A percentile compares a stretch with the other conserved stretches of the same genome.
Evolutionary conservation across 1,284 basidiomycete species (phyloP).

Genomic region (Pterula multifida): DNA sequence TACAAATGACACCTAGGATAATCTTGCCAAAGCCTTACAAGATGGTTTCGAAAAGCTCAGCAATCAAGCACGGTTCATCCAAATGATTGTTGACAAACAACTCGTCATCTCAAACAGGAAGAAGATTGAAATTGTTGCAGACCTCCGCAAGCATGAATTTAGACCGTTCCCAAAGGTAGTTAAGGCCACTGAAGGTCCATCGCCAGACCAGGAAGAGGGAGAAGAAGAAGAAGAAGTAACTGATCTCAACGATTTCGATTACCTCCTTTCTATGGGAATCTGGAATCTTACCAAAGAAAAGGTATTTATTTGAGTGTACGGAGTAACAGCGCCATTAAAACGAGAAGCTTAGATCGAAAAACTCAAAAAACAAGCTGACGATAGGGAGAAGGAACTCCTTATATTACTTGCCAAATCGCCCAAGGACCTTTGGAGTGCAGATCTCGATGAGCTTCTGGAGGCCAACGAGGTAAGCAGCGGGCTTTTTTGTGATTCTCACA

Average conservation of each 20-base stretch:
- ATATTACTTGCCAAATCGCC: slow-evolving; percentile 71
- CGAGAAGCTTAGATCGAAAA: slow-evolving; percentile 70
- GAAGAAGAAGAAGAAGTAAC: slow-evolving; percentile 24
- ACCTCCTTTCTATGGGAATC: slow-evolving; percentile 91
- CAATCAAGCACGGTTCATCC: slow-evolving; percentile 95
- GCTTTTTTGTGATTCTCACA: slow-evolving; percentile 1
- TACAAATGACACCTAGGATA: slow-evolving; percentile 41
- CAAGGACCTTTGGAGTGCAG: slow-evolving; percentile 83
- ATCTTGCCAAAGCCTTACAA: slow-evolving; percentile 80
- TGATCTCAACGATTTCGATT: slow-evolving; percentile 75
- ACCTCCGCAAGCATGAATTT: slow-evolving; percentile 81
- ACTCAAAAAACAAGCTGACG: slow-evolving; percentile 69
- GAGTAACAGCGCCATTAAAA: slow-evolving; percentile 1
- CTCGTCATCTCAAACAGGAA: slow-evolving; percentile 91
- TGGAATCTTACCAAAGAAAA: slow-evolving; percentile 92
- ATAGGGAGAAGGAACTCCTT: slow-evolving; percentile 80
- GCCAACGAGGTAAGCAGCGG: slow-evolving; percentile 68
- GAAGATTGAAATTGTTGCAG: slow-evolving; percentile 76
- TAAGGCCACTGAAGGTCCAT: slow-evolving; percentile 47
- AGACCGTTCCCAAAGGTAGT: slow-evolving; percentile 76
- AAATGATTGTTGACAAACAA: slow-evolving; percentile 89
- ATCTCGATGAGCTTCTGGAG: slow-evolving; percentile 75
- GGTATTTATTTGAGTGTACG: slow-evolving; percentile 37
- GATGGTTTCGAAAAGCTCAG: slow-evolving; percentile 74
- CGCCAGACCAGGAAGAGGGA: slow-evolving; percentile 47